Percentiles rank a stretch among this genome's conserved stretches.
These are phyloP conservation scores for Tylopilus sp. DNA, from an alignment of 1,284 basidiomycete genomes.

Conservation along the genomic window DNA sequence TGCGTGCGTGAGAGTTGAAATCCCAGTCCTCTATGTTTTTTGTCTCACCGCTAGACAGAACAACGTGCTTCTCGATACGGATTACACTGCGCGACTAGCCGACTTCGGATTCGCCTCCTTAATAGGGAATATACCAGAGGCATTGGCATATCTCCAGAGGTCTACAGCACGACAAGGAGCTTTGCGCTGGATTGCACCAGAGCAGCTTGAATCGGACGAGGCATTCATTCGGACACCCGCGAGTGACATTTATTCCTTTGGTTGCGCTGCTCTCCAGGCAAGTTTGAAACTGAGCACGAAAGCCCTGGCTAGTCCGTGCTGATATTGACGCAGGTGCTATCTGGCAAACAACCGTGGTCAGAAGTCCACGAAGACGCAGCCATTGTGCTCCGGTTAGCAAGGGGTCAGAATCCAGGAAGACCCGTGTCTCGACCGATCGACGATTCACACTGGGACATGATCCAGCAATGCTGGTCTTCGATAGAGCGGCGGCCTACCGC, in stretches of 20 bases:
- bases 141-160: background rate
- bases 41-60: background rate
- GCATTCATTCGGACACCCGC: background rate
- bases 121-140: background rate
- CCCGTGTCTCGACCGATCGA: background rate
- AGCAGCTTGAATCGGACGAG: background rate
- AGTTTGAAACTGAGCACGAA: background rate
- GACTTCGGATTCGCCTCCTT: background rate
- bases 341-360: background rate
- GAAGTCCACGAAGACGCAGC: background rate
- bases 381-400: background rate
- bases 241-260: background rate
- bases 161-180: background rate
- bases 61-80: background rate
- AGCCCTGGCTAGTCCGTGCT: background rate
- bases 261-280: background rate
- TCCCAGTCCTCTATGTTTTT: no score
- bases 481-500: background rate
- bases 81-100: background rate
- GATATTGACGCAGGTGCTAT: background rate
- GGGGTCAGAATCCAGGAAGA: background rate
- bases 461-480: background rate
- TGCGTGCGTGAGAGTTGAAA: background rate
- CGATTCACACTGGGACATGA: background rate
- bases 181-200: background rate